Evolutionary conservation across 345 rosid genomes (phyloP).

Genomic region (Rhizophora apiculata): DNA sequence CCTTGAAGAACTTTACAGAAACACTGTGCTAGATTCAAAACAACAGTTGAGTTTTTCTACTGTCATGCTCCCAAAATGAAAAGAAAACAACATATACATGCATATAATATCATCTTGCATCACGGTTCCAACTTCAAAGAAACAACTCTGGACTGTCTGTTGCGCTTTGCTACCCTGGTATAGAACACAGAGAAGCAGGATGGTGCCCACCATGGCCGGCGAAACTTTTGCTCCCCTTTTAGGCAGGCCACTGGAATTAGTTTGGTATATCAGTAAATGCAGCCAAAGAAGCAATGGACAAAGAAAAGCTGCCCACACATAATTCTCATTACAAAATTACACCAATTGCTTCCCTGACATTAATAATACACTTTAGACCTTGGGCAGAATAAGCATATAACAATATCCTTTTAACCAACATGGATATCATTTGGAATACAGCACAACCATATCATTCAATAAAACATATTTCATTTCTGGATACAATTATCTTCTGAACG

Average conservation of each 20-base stretch:
- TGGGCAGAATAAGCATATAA: too few relatives aligned
- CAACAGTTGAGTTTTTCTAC: constrained; percentile 24
- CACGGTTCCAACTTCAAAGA: constrained; percentile 95
- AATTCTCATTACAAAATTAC: not conserved
- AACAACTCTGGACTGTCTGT: constrained; percentile 95
- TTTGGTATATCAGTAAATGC: constrained; percentile 14
- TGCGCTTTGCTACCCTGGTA: constrained; percentile 84
- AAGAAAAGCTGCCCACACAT: too few relatives aligned
- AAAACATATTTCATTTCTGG: too few relatives aligned
- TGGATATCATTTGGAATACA: not conserved
- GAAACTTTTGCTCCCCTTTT: constrained; percentile 93
- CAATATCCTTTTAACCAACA: not conserved
- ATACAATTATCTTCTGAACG: too few relatives aligned
- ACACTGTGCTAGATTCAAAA: constrained; percentile 24
- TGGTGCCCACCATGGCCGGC: constrained; percentile 99
- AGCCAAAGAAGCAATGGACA: too few relatives aligned
- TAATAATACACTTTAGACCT: not conserved
- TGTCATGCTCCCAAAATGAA: constrained; percentile 33
- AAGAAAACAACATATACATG: constrained; percentile 48
- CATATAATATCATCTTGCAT: constrained; percentile 38
- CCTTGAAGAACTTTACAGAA: constrained; percentile 35
- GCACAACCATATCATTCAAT: not conserved
- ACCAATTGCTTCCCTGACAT: not conserved
- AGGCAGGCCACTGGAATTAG: constrained; percentile 78
- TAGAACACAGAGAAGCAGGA: constrained; percentile 80